Base-by-base conservation (phyloP, 371 early-diverging fungal genomes). In the Rhizopus arrhizus region DNA sequence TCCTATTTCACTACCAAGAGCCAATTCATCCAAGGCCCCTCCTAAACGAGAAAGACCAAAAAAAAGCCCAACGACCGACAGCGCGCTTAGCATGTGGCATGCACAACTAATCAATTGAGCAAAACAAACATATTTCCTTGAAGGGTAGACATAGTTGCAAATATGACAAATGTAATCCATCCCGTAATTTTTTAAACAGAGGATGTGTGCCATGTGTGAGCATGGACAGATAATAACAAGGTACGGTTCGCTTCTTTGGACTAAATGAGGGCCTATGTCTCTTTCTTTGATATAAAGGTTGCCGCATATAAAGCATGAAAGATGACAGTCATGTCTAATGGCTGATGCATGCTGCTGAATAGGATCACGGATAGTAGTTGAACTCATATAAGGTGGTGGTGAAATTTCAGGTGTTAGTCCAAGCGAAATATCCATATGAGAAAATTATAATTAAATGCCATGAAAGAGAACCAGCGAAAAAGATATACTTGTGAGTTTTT, bases 21-120 rank as follows among this genome's bases (percentile, higher is more conserved):
- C 77, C 0, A 77, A 43, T 35, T 71, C 66, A 50, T 74, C 74
- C 43, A 77, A 41, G 1, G 66, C 72, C 13, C 62, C 55, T 4
- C 77, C 77, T 9, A 77, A 35, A 28, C 69, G 58, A 1, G 72
- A 65, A 12, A 77, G 61, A 2, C 77, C 77, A 67, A 74, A 71
- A 0, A 74, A 52, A 4, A 77, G 59, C 2, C 66, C 77, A 7
- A 77, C 58, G 0, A 64, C 64, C 3, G 77, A 77, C 1, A 35
- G 69, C 1, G 74, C 43, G 59, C 74, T 74, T 4, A 77, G 41
- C 6, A 72, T 1, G 52, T 74, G 74, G 9, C 70, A 67, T 0
- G 68, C 12, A 6, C 61, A 32, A 28, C 66, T 68, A 11, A 66
- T 22, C 2, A 56, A 31, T 10, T 59, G 63, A 3, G 59, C 59